phyloP scores from a whole-genome alignment of 78 protist species.

The Cavenderia fasciculata region DNA sequence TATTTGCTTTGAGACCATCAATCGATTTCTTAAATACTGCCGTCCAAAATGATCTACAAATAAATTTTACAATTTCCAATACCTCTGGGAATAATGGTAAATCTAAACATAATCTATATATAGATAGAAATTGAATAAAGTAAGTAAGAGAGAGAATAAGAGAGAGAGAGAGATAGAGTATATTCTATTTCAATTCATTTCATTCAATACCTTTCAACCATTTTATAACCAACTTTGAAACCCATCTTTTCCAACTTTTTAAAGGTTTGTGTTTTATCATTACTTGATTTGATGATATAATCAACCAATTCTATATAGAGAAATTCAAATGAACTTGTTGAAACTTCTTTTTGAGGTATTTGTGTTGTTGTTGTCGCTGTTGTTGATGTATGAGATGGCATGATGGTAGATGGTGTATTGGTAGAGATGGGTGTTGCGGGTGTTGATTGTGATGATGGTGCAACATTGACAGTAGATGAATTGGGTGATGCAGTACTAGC shows the following conservation, averaged over 20 bases:
- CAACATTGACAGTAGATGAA: too few species aligned
- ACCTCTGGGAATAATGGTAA: conserved; percentile 32
- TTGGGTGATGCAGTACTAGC: too few species aligned
- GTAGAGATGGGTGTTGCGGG: background rate
- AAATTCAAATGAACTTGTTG: conserved; percentile 59
- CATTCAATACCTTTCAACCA: conserved; percentile 34
- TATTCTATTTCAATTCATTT: background rate
- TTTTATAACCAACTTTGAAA: conserved; percentile 60
- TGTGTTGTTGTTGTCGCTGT: background rate
- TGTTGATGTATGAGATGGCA: too few species aligned
- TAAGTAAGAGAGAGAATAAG: background rate
- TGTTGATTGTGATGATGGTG: background rate
- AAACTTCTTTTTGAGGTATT: conserved; percentile 15
- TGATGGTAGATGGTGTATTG: background rate
- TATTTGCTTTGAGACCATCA: conserved; percentile 61
- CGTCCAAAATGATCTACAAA: conserved; percentile 66
- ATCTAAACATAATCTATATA: conserved; percentile 29
- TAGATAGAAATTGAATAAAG: background rate
- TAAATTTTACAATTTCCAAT: conserved; percentile 66
- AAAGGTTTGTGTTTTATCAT: conserved; percentile 30
- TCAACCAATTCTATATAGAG: conserved; percentile 71
- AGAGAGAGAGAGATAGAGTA: background rate
- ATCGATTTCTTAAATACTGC: conserved; percentile 57
- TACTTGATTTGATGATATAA: conserved; percentile 33
- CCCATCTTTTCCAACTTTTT: conserved; percentile 62